These are phyloP conservation scores for Kluyveromyces dobzhanskii DNA, from an alignment of 805 yeast species.

Conservation along the genomic window DNA sequence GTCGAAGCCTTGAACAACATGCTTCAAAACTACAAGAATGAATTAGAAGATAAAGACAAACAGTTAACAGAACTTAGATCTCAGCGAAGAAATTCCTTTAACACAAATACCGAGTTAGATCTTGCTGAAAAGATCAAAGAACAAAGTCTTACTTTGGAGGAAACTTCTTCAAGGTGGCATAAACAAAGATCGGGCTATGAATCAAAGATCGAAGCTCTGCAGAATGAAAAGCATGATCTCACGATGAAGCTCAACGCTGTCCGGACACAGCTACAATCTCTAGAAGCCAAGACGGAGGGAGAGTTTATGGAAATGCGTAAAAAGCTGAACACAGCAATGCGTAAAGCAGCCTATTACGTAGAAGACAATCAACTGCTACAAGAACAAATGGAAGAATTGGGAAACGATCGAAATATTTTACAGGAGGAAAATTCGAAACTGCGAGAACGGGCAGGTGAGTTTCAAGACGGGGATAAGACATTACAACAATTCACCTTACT, in stretches of 20 bases:
- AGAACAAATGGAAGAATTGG: constrained; percentile 9
- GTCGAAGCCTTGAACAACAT: constrained; percentile 12
- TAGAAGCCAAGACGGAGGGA: constrained; percentile 21
- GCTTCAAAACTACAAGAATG: constrained; percentile 10
- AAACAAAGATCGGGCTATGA: background rate
- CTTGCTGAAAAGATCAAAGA: background rate
- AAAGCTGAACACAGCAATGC: constrained; percentile 10
- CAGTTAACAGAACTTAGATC: constrained; percentile 6
- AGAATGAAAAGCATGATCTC: background rate
- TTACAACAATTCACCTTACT: constrained; percentile 30
- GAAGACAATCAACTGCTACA: constrained; percentile 10
- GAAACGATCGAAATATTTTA: constrained; percentile 12
- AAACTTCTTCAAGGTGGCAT: constrained; percentile 2
- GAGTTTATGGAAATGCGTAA: constrained; percentile 20
- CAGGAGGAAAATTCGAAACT: constrained; percentile 20
- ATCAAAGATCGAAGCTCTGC: constrained; percentile 1
- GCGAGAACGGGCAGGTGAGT: constrained; percentile 14
- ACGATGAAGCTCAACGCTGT: constrained; percentile 6
- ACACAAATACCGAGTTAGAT: constrained; percentile 1
- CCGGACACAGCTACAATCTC: constrained; percentile 16
- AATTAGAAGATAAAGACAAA: constrained; percentile 11
- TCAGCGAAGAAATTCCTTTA: background rate
- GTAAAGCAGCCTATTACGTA: constrained; percentile 10
- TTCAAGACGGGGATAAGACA: constrained; percentile 32
- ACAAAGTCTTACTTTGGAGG: constrained; percentile 2